Evolutionary conservation across 2,329 filamentous ascomycete species (phyloP).

Genomic region (Paecilomyces sp.): DNA sequence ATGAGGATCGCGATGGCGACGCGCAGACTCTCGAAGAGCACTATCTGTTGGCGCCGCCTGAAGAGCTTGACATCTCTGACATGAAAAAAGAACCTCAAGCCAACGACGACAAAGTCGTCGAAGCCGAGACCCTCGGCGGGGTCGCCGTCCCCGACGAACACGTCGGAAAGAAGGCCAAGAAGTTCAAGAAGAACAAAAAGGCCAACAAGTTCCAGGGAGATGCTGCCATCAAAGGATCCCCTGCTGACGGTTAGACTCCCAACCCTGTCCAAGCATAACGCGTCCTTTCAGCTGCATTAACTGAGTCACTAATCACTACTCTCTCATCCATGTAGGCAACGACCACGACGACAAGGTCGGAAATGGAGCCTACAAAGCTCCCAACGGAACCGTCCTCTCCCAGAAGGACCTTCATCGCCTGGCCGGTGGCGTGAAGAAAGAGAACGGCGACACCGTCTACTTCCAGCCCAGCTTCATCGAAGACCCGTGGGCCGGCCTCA

Average conservation of each 20-base stretch:
- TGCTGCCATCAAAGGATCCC: background rate
- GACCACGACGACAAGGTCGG: background rate
- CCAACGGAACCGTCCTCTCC: constrained; percentile 6
- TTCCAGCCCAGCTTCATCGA: constrained; percentile 17
- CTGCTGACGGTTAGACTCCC: background rate
- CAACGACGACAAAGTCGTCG: background rate
- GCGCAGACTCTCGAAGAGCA: background rate
- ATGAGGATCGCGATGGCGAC: background rate
- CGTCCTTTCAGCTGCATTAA: background rate
- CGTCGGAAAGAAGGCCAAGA: background rate
- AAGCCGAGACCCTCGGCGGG: background rate
- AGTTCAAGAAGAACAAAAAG: background rate
- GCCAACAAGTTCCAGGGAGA: background rate
- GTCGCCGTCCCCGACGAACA: background rate
- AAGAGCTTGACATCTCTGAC: background rate
- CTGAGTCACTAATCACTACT: background rate
- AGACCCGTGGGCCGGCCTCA: constrained; percentile 12
- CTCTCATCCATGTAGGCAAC: background rate
- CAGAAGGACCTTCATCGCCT: constrained; percentile 2
- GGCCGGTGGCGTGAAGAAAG: constrained; percentile 7
- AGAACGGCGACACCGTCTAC: constrained; percentile 13
- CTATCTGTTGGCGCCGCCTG: background rate
- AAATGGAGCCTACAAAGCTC: constrained; percentile 3
- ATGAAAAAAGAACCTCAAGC: background rate
- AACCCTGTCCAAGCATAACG: background rate